Evolutionary conservation across 2,329 filamentous ascomycete species (phyloP), one percentile per base, ranked within the genome.

Genomic region (Leptodontidium sp.): DNA sequence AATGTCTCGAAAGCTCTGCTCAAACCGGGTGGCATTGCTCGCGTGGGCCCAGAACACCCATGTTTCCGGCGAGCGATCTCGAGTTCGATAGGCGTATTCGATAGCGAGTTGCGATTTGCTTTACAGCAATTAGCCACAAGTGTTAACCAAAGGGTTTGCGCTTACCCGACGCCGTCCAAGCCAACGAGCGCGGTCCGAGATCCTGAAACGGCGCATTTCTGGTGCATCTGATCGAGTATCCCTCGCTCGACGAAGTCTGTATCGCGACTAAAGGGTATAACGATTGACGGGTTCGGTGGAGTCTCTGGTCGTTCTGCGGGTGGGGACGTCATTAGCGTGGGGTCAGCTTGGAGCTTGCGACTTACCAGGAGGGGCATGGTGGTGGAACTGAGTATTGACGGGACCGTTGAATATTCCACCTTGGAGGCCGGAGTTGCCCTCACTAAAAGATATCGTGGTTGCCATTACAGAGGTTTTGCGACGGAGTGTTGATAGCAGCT

Each of bases 31-130:
- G 0, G 70, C 70, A 61, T 77, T 79, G 63, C 75, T 78, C 2
- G 78, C 77, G 68, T 82, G 73, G 6, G 81, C 72, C 80, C 78
- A 83, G 66, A 81, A 81, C 40, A 82, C 71, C 73, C 73, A 79
- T 17, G 73, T 78, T n/a, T 74, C 40, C 0, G 76, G 74, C 26
- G 70, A 76, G 29, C 63, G 64, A 0, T 77, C 69, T 67, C 70
- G 72, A n/a, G 74, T 68, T 58, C 69, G 72, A 66, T 82, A 77
- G 0, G 75, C 75, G 61, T 81, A 81, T 73, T 81, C 73, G 61
- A 82, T 81, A 9, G 78, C 77, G 49, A 80, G 75, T 74, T 79
- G 77, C 52, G 79, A 78, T 70, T 80, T 80, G 40, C 79, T 80
- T n/a, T n/a, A n/a, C n/a, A n/a, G n/a, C n/a, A n/a, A n/a, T n/a